These are phyloP conservation scores for Dispira simplex DNA, from an alignment of 192 early-diverging fungal species.

Conservation along the genomic window DNA sequence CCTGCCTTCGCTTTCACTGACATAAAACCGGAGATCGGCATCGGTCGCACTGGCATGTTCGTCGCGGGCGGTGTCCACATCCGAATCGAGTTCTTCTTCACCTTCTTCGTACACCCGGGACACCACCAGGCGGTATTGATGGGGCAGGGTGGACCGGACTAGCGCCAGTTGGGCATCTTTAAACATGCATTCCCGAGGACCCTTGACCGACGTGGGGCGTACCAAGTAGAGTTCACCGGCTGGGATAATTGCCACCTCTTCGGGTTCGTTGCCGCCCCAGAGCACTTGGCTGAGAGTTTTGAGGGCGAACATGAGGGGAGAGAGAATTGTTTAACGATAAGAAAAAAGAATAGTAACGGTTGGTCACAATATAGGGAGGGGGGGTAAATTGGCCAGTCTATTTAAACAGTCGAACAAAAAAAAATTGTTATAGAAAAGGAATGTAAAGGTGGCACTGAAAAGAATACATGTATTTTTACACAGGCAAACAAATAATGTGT, in stretches of 20 bases:
- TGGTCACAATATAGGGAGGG: too few relatives aligned
- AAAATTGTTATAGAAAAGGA: too few relatives aligned
- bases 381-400: too few relatives aligned
- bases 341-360: background rate
- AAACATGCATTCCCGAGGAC: slow-evolving; percentile 38
- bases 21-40: slow-evolving; percentile 29
- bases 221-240: slow-evolving; percentile 49
- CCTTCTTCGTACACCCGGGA: slow-evolving; percentile 62
- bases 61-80: slow-evolving; percentile 26
- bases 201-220: slow-evolving; percentile 24
- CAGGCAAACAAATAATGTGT: too few relatives aligned
- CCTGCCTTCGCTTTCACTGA: slow-evolving; percentile 16
- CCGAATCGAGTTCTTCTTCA: slow-evolving; percentile 34
- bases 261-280: slow-evolving; percentile 36
- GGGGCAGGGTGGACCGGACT: slow-evolving; percentile 39
- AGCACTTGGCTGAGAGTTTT: slow-evolving; percentile 48
- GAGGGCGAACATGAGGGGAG: slow-evolving; percentile 39
- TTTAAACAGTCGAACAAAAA: too few relatives aligned
- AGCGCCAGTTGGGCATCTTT: slow-evolving; percentile 49
- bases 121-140: slow-evolving; percentile 66
- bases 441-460: too few relatives aligned
- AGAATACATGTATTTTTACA: too few relatives aligned
- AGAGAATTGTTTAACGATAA: background rate
- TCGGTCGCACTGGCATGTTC: slow-evolving; percentile 60
- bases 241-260: slow-evolving; percentile 39